Conservation (phyloP, 805 yeast genomes). For the Myxozyma nipponensis region DNA sequence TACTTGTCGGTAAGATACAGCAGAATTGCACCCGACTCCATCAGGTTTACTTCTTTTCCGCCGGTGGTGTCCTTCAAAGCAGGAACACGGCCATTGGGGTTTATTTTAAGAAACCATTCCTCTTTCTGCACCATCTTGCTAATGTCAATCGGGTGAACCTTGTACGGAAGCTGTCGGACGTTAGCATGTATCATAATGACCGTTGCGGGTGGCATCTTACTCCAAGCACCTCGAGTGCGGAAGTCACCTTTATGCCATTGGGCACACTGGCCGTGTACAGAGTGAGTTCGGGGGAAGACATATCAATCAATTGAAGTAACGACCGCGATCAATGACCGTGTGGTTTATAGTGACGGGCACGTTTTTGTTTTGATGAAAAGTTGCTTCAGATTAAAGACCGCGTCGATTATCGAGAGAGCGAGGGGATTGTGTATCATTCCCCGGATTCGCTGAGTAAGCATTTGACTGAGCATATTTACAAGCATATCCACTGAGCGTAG, state of each 20-base stretch:
- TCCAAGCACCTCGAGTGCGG: constrained; percentile 36
- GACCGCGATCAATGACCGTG: no score
- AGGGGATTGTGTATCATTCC: no score
- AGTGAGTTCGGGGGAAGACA: constrained; percentile 4
- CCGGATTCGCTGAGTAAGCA: no score
- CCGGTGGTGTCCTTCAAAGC: constrained; percentile 43
- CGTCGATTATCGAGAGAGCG: no score
- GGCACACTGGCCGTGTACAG: constrained; percentile 41
- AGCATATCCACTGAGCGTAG: no score
- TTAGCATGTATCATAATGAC: background rate
- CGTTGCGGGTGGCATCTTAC: background rate
- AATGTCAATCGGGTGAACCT: constrained; percentile 43
- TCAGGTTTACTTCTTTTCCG: constrained; percentile 46
- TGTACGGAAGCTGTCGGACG: constrained; percentile 29
- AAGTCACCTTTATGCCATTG: constrained; percentile 43
- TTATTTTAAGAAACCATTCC: constrained; percentile 53
- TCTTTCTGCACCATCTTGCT: constrained; percentile 47
- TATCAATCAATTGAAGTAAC: no score
- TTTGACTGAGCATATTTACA: no score
- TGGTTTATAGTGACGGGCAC: no score
- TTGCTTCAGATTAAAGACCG: no score
- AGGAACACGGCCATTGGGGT: constrained; percentile 65
- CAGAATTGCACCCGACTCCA: constrained; percentile 62
- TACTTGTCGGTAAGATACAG: constrained; percentile 57
- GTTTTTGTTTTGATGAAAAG: no score